Percentiles rank a stretch among this genome's conserved stretches.
phyloP scores from a whole-genome alignment of 768 basidiomycete genomes.

The Kwoniella mangroviensis region DNA sequence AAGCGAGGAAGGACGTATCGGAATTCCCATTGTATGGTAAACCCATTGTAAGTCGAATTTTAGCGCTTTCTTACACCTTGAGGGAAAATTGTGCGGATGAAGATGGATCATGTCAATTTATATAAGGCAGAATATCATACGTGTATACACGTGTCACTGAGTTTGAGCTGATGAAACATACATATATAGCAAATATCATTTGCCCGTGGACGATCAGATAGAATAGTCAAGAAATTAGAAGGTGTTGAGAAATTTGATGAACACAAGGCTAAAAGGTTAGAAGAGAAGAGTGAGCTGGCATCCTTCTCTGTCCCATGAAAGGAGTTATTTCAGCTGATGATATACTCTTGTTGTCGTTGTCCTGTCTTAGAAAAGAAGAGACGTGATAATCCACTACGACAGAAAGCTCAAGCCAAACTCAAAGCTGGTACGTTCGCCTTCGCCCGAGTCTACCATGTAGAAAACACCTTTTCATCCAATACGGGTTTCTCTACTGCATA shows the following conservation, averaged over 20 bases:
- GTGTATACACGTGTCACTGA: no score
- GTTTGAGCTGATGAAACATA: neutral
- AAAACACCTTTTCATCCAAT: neutral
- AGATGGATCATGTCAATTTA: no score
- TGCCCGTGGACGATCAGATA: constrained; percentile 84
- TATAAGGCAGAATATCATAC: no score
- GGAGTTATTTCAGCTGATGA: neutral
- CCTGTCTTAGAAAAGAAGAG: constrained; percentile 69
- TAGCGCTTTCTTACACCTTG: no score
- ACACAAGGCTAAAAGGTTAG: constrained; percentile 74
- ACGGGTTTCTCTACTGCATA: no score
- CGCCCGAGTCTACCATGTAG: neutral
- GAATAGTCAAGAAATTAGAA: constrained; percentile 78
- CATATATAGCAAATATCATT: constrained; percentile 87
- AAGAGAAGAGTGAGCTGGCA: constrained; percentile 78
- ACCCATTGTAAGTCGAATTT: constrained; percentile 92
- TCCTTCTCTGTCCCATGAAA: neutral
- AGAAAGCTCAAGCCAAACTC: constrained; percentile 79
- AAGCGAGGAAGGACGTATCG: constrained; percentile 88
- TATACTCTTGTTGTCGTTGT: no score
- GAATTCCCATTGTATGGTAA: constrained; percentile 95
- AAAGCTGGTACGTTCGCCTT: constrained; percentile 68
- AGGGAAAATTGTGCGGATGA: no score
- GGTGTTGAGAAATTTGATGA: constrained; percentile 67
- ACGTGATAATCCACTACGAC: constrained; percentile 85